Evolutionary conservation across 495 filamentous ascomycete genomes (phyloP).

Genomic region (Cryomyces minteri): DNA sequence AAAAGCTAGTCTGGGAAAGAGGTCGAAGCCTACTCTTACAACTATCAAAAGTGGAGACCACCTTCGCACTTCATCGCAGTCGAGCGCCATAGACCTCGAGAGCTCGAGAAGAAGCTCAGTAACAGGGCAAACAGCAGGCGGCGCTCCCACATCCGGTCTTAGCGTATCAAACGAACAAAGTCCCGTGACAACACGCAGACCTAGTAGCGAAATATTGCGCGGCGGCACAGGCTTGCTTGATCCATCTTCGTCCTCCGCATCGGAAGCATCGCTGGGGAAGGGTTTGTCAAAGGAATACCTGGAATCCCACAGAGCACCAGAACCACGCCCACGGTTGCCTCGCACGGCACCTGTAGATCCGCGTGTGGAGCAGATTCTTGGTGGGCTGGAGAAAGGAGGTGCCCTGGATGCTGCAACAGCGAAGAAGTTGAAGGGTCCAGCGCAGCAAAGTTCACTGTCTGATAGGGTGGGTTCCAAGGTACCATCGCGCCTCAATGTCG

Average conservation of each 20-base stretch:
- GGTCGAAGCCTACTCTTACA: conserved; percentile 52
- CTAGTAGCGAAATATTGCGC: conserved; percentile 1
- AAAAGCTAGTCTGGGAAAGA: conserved; percentile 59
- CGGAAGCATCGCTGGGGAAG: conserved; percentile 2
- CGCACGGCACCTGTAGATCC: conserved; percentile 9
- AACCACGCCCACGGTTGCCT: neutral
- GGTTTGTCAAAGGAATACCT: neutral
- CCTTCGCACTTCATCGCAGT: neutral
- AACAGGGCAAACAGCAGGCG: conserved; percentile 14
- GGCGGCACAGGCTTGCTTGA: conserved; percentile 14
- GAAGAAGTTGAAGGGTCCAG: conserved; percentile 4
- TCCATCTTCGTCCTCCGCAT: conserved; percentile 13
- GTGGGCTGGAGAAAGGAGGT: conserved; percentile 21
- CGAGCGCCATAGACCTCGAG: conserved; percentile 5
- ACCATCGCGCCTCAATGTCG: conserved; percentile 61
- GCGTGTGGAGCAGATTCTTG: conserved; percentile 12
- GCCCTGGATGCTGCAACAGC: conserved; percentile 10
- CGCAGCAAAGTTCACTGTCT: conserved; percentile 8
- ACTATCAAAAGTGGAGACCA: conserved; percentile 31
- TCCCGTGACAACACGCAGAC: conserved; percentile 1
- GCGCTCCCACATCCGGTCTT: conserved; percentile 6
- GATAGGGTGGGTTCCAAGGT: conserved; percentile 30
- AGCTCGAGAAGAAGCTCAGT: conserved; percentile 10
- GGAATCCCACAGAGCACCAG: neutral
- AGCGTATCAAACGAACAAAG: conserved; percentile 9